Evolutionary conservation across 306 rosid genomes (phyloP), one percentile per base, ranked within the genome.

Genomic region (Cicer pinnatifidum): DNA sequence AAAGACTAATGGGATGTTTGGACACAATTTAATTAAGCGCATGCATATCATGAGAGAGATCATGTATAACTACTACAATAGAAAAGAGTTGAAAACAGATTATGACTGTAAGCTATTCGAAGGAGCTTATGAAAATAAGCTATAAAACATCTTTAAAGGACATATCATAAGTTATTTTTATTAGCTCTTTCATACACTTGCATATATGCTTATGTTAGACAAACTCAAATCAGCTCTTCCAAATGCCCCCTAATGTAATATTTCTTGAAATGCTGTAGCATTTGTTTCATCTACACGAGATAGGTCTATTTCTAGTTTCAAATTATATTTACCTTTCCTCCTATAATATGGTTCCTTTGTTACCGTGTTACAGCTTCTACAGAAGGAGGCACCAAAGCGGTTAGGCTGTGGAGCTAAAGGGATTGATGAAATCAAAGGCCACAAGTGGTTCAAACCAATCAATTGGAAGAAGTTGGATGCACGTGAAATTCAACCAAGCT

Each of bases 401-500:
- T 46, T 93, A 13, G 97, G 98, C 12, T 61, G 85, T 77, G 98
- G 96, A 47, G 23, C 86, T 0, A 73, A 20, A 69, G 94, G 98
- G 33, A 74, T 90, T 63, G 84, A 82, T 56, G 98, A 91, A 86
- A 89, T 93, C 39, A 93, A 83, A 82, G 84, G 84, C 58, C 96
- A 93, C 87, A 93, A 86, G 81, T 93, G 98, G 98, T 91, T 93
- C 77, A 93, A 91, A 72, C 86, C 88, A 70, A 88, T 93, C 69
- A 85, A 85, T 48, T 93, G 98, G 98, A 88, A 75, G 73, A 93
- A 88, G 81, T 65, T 93, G 85, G 96, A 91, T 47, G 78, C 75
- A 12, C 82, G 98, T 11, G 89, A 86, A 83, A 85, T 93, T 73
- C 89, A 88, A 52, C 98, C 98, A 9, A 91, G 97, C 86, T 91